Conservation (phyloP, 352 stramenopile genomes). For the Phytopythium chamaehyphon region DNA sequence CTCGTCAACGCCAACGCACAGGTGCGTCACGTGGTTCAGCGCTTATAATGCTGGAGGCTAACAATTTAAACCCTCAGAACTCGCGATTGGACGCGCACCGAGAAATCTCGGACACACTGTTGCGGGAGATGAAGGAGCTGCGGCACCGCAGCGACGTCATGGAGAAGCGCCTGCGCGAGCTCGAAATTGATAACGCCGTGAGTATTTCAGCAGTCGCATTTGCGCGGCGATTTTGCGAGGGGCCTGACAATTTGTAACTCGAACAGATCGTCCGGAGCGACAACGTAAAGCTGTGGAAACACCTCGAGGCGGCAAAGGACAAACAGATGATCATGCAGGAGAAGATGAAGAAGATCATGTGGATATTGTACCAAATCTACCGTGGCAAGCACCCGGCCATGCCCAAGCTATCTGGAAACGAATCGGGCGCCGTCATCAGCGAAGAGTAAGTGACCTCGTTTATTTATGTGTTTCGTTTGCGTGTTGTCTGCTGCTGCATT, state of each 20-base stretch:
- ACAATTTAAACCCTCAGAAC: conserved; percentile 31
- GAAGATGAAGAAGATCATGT: conserved; percentile 92
- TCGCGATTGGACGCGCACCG: conserved; percentile 64
- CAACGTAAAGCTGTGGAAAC: conserved; percentile 88
- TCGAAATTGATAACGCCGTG: conserved; percentile 87
- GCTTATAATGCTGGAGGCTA: too few species aligned
- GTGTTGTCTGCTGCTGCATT: neutral
- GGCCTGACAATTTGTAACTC: too few species aligned
- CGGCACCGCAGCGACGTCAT: conserved; percentile 81
- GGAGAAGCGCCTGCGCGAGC: conserved; percentile 80
- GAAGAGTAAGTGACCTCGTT: conserved; percentile 70
- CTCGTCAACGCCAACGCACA: conserved; percentile 54
- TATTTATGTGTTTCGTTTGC: conserved; percentile 3
- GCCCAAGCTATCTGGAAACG: conserved; percentile 68
- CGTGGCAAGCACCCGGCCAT: conserved; percentile 72
- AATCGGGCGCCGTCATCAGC: conserved; percentile 46
- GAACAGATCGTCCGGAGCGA: conserved; percentile 78
- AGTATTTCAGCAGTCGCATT: too few species aligned
- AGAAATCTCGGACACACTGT: conserved; percentile 73
- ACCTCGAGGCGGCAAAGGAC: conserved; percentile 78
- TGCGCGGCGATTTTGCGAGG: too few species aligned
- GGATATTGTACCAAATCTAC: conserved; percentile 89
- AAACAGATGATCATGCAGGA: conserved; percentile 89
- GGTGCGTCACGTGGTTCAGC: too few species aligned
- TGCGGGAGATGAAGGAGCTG: conserved; percentile 84